These are phyloP conservation scores for Pseudognaphalium luteoalbum DNA, from an alignment of 129 eudicot species.

Conservation along the genomic window DNA sequence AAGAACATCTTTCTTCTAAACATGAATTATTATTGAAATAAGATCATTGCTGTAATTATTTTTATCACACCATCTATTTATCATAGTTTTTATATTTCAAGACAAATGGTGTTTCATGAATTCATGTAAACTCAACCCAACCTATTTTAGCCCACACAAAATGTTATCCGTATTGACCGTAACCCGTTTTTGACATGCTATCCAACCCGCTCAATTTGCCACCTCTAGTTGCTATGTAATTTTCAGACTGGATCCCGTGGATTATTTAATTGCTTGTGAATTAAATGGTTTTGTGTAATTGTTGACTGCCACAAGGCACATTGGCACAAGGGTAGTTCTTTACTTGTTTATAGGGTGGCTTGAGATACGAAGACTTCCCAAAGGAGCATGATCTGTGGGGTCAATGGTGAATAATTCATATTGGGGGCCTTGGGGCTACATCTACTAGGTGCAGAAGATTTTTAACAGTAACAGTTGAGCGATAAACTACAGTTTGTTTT, in stretches of 20 bases:
- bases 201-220: not conserved
- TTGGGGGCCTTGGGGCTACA: not conserved
- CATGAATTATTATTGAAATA: not conserved
- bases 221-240: not conserved
- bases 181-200: not conserved
- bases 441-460: not conserved
- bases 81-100: not conserved
- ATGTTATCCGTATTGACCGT: not conserved
- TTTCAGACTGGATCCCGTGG: not conserved
- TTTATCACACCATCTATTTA: not conserved
- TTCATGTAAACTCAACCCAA: not conserved
- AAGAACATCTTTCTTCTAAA: not conserved
- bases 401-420: not conserved
- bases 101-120: not conserved
- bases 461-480: not conserved
- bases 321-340: not conserved
- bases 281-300: not conserved
- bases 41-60: not conserved
- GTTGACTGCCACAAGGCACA: not conserved
- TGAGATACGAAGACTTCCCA: not conserved
- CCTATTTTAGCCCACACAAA: not conserved
- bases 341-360: not conserved
- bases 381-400: not conserved
- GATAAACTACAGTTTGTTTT: not conserved
- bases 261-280: not conserved